Evolutionary conservation across 768 basidiomycete genomes (phyloP), one percentile per base, ranked within the genome.

Genomic region (Leccinum fibrillosum): DNA sequence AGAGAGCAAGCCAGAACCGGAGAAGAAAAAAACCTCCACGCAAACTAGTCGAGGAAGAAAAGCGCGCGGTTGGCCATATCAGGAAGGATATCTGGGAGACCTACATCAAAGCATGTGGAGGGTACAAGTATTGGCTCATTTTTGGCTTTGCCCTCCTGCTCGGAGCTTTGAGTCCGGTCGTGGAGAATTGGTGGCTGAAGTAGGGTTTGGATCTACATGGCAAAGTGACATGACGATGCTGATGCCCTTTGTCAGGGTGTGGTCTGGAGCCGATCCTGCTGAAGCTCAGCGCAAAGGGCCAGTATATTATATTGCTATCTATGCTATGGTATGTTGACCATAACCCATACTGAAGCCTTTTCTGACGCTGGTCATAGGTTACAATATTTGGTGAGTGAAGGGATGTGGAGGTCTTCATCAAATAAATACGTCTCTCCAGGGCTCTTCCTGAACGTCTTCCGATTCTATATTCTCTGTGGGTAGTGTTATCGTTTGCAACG

Each of bases 41-140:
- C 37, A 95, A 94, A 69, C 80, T 95, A 49, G 76, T 95, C 6
- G 93, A 96, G 64, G 90, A 92, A 65, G 90, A 92, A 69, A 83
- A 81, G 59, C 80, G 90, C n/a, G 89, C 86, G 1, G 83, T 85
- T 45, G 90, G 90, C 4, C 79, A 86, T 49, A 89, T 92, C 54
- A 73, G 81, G 50, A 74, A 78, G 56, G 82, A 83, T 39, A 82
- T 91, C 21, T 92, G 90, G 90, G 64, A 72, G 45, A 78, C 78
- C 0, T 88, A 88, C 59, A 69, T 86, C 61, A 65, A 64, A 34
- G 80, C 82, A 0, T 78, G 78, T 61, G 84, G 84, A 32, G 80
- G 71, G 64, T 74, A 68, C 58, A 63, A 64, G 65, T 87, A 79
- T 66, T 90, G 90, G 90, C 49, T 70, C 2, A 13, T 82, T 6